Base-by-base conservation (phyloP, 2,329 filamentous ascomycete genomes). In the Epichloe glyceriae region DNA sequence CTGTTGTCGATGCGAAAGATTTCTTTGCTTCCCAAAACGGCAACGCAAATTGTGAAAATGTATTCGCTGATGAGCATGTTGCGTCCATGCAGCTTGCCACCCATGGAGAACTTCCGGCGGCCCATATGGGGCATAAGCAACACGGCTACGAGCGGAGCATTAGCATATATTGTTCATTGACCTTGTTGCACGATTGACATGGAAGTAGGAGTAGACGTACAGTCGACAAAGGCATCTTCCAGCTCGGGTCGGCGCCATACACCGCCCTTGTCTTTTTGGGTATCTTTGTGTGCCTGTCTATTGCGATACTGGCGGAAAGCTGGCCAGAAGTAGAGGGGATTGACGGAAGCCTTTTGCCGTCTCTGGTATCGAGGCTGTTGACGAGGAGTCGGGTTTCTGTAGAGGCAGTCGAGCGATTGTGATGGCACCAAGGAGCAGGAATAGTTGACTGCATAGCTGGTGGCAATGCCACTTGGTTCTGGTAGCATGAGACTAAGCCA, bases 1-100 rank as follows among this genome's bases (percentile, higher is more conserved):
- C 67, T 69, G 54, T 70, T 70, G 54, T 70, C 67, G 58, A 70
- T 69, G 47, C 67, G 62, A 53, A 70, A 70, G 53, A 70, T 70
- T 56, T 70, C 67, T 52, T 70, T 70, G 63, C 66, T 68, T 10
- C 67, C 67, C 3, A 70, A 61, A 8, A 70, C 35, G 3, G 63
- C 64, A 49, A 70, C 59, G 43, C 67, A 69, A 50, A 70, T 65
- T 47, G 64, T 62, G 51, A 69, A 84, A 43, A 85, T 73, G 64
- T 85, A 85, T 64, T 83, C 79, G 59, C 75, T 78, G 59, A 86
- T 84, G 51, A 86, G 72, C 75, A 84, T 83, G 66, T 86, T 86
- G 46, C 82, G 78, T 4, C 82, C 82, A 57, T 82, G 79, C 39
- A 78, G 76, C 61, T 80, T 78, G 37, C 78, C 75, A 55, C 76